These are phyloP conservation scores for Piloderma croceum DNA, from an alignment of 768 basidiomycete species.

Conservation along the genomic window DNA sequence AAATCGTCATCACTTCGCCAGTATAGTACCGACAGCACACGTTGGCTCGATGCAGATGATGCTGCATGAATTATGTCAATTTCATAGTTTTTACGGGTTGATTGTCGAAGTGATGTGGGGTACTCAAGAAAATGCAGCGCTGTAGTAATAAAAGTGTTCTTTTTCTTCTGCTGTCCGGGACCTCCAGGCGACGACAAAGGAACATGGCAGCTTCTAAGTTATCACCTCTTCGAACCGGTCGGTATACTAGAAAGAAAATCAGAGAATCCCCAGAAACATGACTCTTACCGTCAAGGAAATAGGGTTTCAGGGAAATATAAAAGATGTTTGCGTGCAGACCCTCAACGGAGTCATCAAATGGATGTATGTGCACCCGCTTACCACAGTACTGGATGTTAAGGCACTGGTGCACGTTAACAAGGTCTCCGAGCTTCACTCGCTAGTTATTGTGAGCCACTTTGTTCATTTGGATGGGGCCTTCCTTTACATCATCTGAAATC, in stretches of 20 bases:
- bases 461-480: constrained; percentile 97
- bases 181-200: constrained; percentile 47
- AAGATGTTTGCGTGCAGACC: constrained; percentile 97
- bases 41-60: too few species aligned
- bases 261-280: not conserved
- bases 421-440: constrained; percentile 94
- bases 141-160: constrained; percentile 83
- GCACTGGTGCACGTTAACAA: constrained; percentile 93
- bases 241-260: constrained; percentile 54
- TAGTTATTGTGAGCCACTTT: constrained; percentile 99
- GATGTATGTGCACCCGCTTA: constrained; percentile 92
- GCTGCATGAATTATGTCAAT: too few species aligned
- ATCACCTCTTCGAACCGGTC: constrained; percentile 94
- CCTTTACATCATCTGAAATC: constrained; percentile 93
- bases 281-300: constrained; percentile 86
- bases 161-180: constrained; percentile 57
- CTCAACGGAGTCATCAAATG: constrained; percentile 98
- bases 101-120: constrained; percentile 78
- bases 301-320: constrained; percentile 97
- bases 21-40: too few species aligned
- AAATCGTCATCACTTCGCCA: constrained; percentile 93
- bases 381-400: constrained; percentile 99
- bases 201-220: too few species aligned
- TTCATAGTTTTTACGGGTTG: too few species aligned
- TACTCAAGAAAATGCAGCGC: constrained; percentile 94